Base-by-base conservation (phyloP, 345 rosid species). In the Acer negundo region DNA sequence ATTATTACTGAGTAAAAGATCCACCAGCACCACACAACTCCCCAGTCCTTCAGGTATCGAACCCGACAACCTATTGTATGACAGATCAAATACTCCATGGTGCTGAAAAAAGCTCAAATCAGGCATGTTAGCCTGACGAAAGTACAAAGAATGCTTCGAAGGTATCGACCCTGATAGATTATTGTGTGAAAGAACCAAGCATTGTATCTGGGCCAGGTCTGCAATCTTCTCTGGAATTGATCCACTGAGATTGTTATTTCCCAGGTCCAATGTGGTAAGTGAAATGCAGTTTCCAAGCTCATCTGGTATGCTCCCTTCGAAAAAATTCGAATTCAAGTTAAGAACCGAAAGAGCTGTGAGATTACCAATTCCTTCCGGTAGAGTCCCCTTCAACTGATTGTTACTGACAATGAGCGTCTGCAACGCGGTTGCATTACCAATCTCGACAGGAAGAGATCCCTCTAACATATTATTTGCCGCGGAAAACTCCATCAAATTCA, bases 61-160 rank as follows among this genome's bases (percentile, higher is more conserved):
- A 63, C 99, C 97, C 9, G 92, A 84, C 83, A 96, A 68, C 67
- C 72, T 80, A 73, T 96, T 96, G 63, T 92, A 67, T 5, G 90
- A 94, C 75, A 91, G 87, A 87, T 82, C 98, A 64, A 85, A 89
- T 10, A 88, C 82, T 35, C 99, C 98, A 67, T 82, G 97, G 84
- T 96, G 99, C 84, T 96, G 99, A 84, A 91, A 61, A 72, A 90
- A 96, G 86, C 91, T 92, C 72, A 80, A 67, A 69, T 88, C 97
- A 47, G 97, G 99, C 71, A 96, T 87, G 40, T 80, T 85, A 2
- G 67, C 77, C 78, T 89, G 87, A 59, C 78, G 91, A 77, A 96
- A 96, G 79, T 96, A 96, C 44, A 77, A 75, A 53, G 95, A 87
- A 1, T 92, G 83, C 70, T 78, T 85, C 0, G 83, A 79, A 67